phyloP scores from a whole-genome alignment of 768 basidiomycete genomes.

The Lyophyllum shimeji region DNA sequence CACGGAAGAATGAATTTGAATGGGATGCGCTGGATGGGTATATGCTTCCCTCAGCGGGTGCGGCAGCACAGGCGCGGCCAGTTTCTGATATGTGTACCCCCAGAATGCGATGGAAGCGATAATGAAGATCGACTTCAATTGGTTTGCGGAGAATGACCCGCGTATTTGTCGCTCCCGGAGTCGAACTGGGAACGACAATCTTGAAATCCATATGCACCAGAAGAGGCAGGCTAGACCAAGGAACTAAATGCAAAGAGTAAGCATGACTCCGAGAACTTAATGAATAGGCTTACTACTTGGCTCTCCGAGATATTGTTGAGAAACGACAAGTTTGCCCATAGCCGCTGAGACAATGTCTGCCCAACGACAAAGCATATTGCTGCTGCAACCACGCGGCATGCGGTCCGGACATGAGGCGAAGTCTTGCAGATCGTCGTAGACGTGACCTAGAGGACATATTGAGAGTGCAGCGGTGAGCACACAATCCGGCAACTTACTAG shows the following conservation, averaged over 20 bases:
- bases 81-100: constrained; percentile 31
- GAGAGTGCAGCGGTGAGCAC: neutral
- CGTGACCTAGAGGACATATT: constrained; percentile 4
- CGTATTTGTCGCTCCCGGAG: constrained; percentile 19
- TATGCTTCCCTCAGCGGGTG: constrained; percentile 52
- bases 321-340: constrained; percentile 28
- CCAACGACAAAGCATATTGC: constrained; percentile 25
- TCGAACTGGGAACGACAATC: constrained; percentile 12
- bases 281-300: constrained; percentile 34
- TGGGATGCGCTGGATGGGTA: constrained; percentile 48
- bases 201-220: constrained; percentile 29
- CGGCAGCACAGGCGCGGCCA: constrained; percentile 58
- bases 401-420: constrained; percentile 11
- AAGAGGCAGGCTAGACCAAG: constrained; percentile 31
- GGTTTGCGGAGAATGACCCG: constrained; percentile 15
- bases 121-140: constrained; percentile 26
- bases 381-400: constrained; percentile 23
- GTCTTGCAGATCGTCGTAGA: constrained; percentile 7
- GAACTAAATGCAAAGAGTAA: constrained; percentile 18
- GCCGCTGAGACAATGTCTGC: constrained; percentile 23
- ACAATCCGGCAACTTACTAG: constrained; percentile 18
- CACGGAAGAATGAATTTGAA: constrained; percentile 67
- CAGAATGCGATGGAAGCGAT: constrained; percentile 33
- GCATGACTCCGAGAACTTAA: neutral
- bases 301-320: constrained; percentile 35